Conservation (phyloP, 345 rosid genomes). For the Citrus cavaleriei region DNA sequence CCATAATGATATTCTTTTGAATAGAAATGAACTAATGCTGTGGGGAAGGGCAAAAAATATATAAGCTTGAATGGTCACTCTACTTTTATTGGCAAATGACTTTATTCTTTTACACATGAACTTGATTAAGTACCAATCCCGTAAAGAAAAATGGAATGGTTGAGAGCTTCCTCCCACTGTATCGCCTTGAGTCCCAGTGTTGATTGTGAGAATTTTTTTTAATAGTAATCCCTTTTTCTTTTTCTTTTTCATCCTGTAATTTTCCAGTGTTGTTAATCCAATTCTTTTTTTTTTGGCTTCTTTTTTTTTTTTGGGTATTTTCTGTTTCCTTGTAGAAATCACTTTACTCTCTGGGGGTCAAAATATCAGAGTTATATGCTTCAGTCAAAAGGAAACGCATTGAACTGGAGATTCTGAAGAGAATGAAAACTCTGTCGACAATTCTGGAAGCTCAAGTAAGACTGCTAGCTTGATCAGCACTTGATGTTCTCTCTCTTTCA, state of each 20-base stretch:
- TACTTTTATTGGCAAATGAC: neutral
- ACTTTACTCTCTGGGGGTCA: conserved; percentile 53
- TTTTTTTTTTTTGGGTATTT: neutral
- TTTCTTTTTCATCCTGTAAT: neutral
- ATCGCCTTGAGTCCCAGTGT: too few relatives aligned
- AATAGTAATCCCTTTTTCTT: too few relatives aligned
- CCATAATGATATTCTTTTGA: neutral
- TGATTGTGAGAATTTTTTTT: neutral
- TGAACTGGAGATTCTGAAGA: conserved; percentile 44
- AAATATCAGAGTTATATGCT: conserved; percentile 52
- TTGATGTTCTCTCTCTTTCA: neutral
- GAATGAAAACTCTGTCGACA: conserved; percentile 38
- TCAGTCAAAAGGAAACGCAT: conserved; percentile 60
- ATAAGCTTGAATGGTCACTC: neutral
- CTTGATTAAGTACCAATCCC: neutral
- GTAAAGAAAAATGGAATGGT: neutral
- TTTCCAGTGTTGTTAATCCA: neutral
- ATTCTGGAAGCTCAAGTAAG: conserved; percentile 77
- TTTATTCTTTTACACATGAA: neutral
- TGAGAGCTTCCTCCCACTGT: neutral
- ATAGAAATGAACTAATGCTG: neutral
- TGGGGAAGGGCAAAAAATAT: neutral
- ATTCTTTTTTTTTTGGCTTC: neutral
- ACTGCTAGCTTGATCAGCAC: neutral
- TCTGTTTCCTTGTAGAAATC: conserved; percentile 43